phyloP scores from a whole-genome alignment of 306 rosid genomes.

The Quercus dentata region DNA sequence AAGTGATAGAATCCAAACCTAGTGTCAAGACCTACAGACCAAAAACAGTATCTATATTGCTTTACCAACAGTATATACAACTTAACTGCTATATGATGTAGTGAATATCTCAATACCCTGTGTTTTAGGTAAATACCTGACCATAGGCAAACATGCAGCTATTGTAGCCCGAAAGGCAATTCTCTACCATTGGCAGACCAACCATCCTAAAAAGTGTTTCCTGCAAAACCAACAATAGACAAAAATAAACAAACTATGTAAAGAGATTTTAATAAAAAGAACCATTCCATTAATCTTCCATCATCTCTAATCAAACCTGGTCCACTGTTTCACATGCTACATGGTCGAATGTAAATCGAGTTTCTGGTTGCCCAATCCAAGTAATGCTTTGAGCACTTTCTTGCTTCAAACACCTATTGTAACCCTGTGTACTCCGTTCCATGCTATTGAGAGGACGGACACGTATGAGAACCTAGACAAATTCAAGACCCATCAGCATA shows the following conservation, averaged over 20 bases:
- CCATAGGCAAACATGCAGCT: slow-evolving; percentile 99
- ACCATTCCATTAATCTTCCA: background rate
- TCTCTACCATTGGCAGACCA: slow-evolving; percentile 95
- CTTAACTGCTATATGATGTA: background rate
- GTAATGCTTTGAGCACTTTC: slow-evolving; percentile 67
- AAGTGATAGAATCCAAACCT: background rate
- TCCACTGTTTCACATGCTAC: slow-evolving; percentile 96
- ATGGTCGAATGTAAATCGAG: slow-evolving; percentile 87
- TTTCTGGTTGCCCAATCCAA: slow-evolving; percentile 91
- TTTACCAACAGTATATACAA: background rate
- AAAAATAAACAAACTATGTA: background rate
- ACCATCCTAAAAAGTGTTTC: slow-evolving; percentile 94
- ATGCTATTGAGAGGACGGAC: slow-evolving; percentile 92
- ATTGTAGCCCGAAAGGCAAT: slow-evolving; percentile 92
- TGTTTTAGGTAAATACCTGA: slow-evolving; percentile 56
- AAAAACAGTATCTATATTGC: background rate
- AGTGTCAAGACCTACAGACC: background rate
- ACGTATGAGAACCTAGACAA: slow-evolving; percentile 74
- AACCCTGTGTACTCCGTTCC: slow-evolving; percentile 63
- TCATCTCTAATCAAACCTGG: slow-evolving; percentile 53
- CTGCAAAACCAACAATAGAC: slow-evolving; percentile 37
- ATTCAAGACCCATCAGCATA: slow-evolving; percentile 16
- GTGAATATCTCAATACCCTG: slow-evolving; percentile 2
- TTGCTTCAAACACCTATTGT: slow-evolving; percentile 87
- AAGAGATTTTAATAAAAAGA: slow-evolving; percentile 9